Base-by-base conservation (phyloP, 495 filamentous ascomycete species). In the Corynascus novoguineensis region DNA sequence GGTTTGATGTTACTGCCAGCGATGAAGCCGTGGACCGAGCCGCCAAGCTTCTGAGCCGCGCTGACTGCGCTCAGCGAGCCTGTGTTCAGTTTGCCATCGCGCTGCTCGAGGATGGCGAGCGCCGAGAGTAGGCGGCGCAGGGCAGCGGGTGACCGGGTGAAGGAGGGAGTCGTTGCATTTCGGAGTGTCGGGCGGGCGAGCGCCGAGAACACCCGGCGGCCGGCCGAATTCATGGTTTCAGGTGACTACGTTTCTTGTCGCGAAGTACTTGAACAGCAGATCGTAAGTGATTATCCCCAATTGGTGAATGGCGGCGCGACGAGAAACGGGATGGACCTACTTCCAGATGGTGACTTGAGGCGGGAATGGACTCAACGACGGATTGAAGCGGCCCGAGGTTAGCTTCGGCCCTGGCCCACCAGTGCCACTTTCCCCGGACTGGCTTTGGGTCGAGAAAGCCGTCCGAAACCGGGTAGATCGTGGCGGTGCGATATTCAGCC, bases 41-140 rank as follows among this genome's bases (percentile, higher is more conserved):
- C 92, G 44, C 93, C 92, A 4, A 97, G 77, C 68, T 89, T 92
- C 69, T 84, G 79, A 21, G 90, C 95, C 5, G 95, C 93, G 4
- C 86, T 90, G 46, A 98, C 79, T 38, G 91, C 88, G 59, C 89
- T 86, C 14, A 97, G 78, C 3, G 93, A 97, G 2, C 88, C 86
- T 60, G 76, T 71, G 64, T 88, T 86, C 60, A 98, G 81, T 71
- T 90, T 85, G 58, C 95, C 93, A 63, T 95, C 88, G 67, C 85
- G 85, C 72, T 98, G 93, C 72, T 98, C 93, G 59, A 98, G 85
- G 42, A 97, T 74, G 37, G 92, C 92, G 35, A 98, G 83, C 44
- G 90, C 91, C 42, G 89, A 96, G 47, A 96, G 78, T 51, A 95
- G 78, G 62, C 90, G 83, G 64, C 81, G 77, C 61, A 89, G 73